Conservation (phyloP, 306 rosid genomes). For the Castanea crenata region DNA sequence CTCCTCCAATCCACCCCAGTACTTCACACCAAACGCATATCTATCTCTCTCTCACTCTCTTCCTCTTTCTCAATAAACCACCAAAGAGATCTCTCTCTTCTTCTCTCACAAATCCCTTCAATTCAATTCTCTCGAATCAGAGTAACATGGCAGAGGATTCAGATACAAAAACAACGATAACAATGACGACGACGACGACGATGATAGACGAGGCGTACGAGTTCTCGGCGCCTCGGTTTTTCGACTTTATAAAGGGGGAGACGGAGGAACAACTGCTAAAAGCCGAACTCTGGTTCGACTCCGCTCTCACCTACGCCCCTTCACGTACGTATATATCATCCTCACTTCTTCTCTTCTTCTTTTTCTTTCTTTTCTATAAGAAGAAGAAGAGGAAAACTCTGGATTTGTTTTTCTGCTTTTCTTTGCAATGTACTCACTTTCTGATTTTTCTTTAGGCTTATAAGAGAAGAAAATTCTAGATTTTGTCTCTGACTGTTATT, state of each 20-base stretch:
- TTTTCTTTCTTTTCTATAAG: no score
- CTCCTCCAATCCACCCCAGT: background rate
- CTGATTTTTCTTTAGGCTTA: background rate
- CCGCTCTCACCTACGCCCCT: conserved; percentile 80
- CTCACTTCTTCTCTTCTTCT: background rate
- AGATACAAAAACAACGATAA: background rate
- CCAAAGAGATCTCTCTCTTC: background rate
- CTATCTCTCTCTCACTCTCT: conserved; percentile 4
- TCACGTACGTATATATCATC: conserved; percentile 58
- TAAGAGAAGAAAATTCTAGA: no score
- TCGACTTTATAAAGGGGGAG: conserved; percentile 61
- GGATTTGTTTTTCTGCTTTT: background rate
- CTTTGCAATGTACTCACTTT: background rate
- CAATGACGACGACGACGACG: conserved; percentile 1
- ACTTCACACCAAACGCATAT: background rate
- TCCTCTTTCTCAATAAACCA: background rate
- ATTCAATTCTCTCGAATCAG: no score
- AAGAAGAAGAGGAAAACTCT: background rate
- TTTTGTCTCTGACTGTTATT: no score
- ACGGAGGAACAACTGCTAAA: conserved; percentile 41
- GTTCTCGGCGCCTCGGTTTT: conserved; percentile 89
- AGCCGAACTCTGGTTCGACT: conserved; percentile 90
- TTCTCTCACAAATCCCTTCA: background rate
- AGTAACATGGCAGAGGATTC: conserved; percentile 37
- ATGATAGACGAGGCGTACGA: conserved; percentile 75